These are phyloP conservation scores for Blastomyces parvus DNA, from an alignment of 2,329 filamentous ascomycete species.

Conservation along the genomic window DNA sequence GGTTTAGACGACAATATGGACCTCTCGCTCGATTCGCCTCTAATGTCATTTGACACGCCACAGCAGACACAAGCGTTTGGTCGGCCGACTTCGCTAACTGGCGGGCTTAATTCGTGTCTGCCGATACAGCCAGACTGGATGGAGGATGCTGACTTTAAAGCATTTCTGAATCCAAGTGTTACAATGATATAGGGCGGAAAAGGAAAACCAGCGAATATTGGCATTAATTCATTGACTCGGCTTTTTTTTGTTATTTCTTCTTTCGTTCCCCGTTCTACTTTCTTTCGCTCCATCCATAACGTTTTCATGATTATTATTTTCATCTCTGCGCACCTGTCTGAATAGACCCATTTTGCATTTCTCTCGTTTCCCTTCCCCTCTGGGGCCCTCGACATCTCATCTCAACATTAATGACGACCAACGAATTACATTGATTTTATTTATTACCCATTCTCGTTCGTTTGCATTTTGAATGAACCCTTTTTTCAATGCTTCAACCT, in stretches of 20 bases:
- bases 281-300: background rate
- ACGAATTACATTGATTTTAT: background rate
- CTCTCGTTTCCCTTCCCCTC: background rate
- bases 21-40: background rate
- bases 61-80: background rate
- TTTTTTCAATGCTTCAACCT: background rate
- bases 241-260: background rate
- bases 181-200: slow-evolving; percentile 2
- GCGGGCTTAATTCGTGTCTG: slow-evolving; percentile 4
- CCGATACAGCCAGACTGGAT: slow-evolving; percentile 1
- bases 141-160: slow-evolving; percentile 2
- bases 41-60: background rate
- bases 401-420: background rate
- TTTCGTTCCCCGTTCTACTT: background rate
- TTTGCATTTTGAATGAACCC: background rate
- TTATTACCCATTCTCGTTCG: too few species aligned
- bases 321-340: background rate
- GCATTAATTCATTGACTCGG: background rate
- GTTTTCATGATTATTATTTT: background rate
- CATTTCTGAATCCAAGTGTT: slow-evolving; percentile 2
- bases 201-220: background rate
- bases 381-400: background rate
- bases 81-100: background rate
- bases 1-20: background rate
- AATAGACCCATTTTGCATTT: background rate